A percentile compares a stretch with the other conserved stretches of the same genome.
Evolutionary conservation across 306 rosid species (phyloP).

Genomic region (Sphenostylis stenocarpa): DNA sequence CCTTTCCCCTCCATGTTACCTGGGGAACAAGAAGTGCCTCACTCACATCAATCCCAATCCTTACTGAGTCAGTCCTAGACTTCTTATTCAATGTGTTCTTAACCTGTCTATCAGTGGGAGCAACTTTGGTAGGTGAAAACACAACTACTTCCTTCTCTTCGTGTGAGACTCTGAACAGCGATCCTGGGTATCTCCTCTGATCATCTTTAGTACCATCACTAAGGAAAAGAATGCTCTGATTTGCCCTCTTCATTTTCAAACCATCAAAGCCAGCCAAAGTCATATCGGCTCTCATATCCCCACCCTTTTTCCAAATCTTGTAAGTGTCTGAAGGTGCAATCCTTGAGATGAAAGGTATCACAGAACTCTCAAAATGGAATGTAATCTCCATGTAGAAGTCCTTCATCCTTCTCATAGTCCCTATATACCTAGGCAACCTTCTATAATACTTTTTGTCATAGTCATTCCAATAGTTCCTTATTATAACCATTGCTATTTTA

Average conservation of each 20-base stretch:
- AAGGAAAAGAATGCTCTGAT: slow-evolving; percentile 76
- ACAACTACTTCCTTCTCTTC: slow-evolving; percentile 68
- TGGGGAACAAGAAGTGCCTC: slow-evolving; percentile 86
- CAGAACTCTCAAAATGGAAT: slow-evolving; percentile 93
- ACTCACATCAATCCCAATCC: slow-evolving; percentile 80
- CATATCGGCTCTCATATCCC: slow-evolving; percentile 93
- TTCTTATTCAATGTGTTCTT: slow-evolving; percentile 47
- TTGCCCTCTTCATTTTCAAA: slow-evolving; percentile 78
- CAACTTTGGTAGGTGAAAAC: slow-evolving; percentile 33
- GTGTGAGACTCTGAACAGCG: slow-evolving; percentile 67
- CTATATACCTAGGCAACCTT: slow-evolving; percentile 81
- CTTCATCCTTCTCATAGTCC: slow-evolving; percentile 73
- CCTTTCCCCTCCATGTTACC: slow-evolving; percentile 81
- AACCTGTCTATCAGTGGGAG: slow-evolving; percentile 63
- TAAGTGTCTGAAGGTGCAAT: slow-evolving; percentile 97
- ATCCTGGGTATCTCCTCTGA: slow-evolving; percentile 56
- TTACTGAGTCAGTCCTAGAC: slow-evolving; percentile 50
- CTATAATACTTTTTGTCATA: slow-evolving; percentile 69
- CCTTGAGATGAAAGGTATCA: slow-evolving; percentile 92
- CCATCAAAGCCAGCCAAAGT: slow-evolving; percentile 97
- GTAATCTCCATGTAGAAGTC: slow-evolving; percentile 96
- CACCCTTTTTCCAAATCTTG: slow-evolving; percentile 93
- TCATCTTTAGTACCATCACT: slow-evolving; percentile 76
- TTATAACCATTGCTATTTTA: slow-evolving; percentile 59
- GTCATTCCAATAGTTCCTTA: slow-evolving; percentile 57